Conservation (phyloP, 257 asterid genomes). For the Ehretia macrophylla region DNA sequence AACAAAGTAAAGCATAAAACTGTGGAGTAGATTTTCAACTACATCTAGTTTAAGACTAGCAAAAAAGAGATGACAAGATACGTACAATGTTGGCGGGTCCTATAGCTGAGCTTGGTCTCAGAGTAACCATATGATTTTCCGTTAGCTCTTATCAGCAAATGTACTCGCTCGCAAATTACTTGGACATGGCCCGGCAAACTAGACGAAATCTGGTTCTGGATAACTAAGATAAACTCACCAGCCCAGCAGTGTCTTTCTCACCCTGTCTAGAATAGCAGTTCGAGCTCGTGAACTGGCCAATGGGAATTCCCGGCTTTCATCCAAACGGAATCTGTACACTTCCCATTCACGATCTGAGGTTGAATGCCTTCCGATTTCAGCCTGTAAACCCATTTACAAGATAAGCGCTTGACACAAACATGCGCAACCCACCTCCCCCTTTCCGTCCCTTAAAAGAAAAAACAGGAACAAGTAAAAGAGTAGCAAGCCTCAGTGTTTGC, state of each 20-base stretch:
- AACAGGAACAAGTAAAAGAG: neutral
- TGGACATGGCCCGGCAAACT: too few species aligned
- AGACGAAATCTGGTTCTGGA: too few species aligned
- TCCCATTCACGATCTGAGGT: conserved; percentile 49
- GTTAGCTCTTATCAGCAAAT: too few species aligned
- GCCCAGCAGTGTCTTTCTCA: conserved; percentile 39
- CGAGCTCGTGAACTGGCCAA: conserved; percentile 32
- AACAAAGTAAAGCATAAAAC: too few species aligned
- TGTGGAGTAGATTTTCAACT: too few species aligned
- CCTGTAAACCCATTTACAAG: conserved; percentile 28
- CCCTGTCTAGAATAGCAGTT: conserved; percentile 31
- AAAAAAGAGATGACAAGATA: too few species aligned
- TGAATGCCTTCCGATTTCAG: conserved; percentile 43
- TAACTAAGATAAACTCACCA: conserved; percentile 23
- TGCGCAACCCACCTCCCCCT: neutral
- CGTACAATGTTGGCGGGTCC: too few species aligned
- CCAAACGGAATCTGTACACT: conserved; percentile 42
- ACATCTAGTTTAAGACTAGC: too few species aligned
- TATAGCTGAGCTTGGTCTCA: too few species aligned
- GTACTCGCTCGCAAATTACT: too few species aligned
- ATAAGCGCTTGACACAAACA: neutral
- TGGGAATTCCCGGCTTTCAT: conserved; percentile 37
- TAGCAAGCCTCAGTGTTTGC: too few species aligned
- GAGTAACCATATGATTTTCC: too few species aligned
- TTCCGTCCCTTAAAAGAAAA: neutral